Evolutionary conservation across 108 stramenopile species (phyloP), one percentile per base, ranked within the genome.

Genomic region (Skeletonema tropicum): DNA sequence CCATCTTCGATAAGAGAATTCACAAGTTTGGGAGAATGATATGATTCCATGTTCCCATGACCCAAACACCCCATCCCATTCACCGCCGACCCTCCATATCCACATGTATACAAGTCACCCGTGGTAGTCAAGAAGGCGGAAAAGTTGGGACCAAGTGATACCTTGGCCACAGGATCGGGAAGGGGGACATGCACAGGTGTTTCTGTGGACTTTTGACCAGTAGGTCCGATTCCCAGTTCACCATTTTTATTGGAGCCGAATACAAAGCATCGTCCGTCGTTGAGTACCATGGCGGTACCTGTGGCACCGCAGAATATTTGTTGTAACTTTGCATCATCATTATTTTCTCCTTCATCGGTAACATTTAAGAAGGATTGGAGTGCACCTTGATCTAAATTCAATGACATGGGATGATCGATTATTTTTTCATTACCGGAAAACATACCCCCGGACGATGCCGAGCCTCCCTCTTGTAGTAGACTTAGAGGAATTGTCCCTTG

Each of bases 61-160:
- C 93, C 93, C 3, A 94, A 52, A 26, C 74, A 84, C 64, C 93
- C 93, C 79, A 89, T 76, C 10, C 93, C 93, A 13, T 77, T 67
- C 14, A 88, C 39, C 12, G 74, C 70, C 13, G 86, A 88, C 42
- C 93, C 91, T 26, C 89, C 90, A 75, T 82, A 90, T 32, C 93
- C 93, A 67, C 77, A 86, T 2, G 90, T 92, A 71, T 94, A 92
- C 46, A 94, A 64, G 52, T 94, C 90, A 23, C 93, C 93, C n/a
- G 71, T 42, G 11, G 80, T 73, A 59, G 84, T 76, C 0, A 90
- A 84, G 5, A 87, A 52, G n/a, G 90, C 84, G 9, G 89, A 86
- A 32, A 80, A 76, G 62, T 82, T 88, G 17, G 75, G 66, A 1
- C 93, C 93, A 14, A 94, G 59, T 6, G 77, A 68, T 21, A 84